phyloP scores from a whole-genome alignment of 129 eudicot genomes.

The Sambucus nigra region DNA sequence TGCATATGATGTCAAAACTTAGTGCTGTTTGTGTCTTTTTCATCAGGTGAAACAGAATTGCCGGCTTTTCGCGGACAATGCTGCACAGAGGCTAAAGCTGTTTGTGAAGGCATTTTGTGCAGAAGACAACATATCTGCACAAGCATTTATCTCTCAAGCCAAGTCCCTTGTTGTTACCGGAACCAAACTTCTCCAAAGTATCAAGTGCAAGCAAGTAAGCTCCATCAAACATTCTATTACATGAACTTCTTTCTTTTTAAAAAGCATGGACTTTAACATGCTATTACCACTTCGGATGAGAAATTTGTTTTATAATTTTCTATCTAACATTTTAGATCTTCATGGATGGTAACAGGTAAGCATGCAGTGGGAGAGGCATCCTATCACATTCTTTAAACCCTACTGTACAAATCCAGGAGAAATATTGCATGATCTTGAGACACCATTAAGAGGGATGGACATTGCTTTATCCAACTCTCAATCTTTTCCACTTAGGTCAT shows the following conservation, averaged over 20 bases:
- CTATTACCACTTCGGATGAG: too few relatives aligned
- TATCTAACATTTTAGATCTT: not conserved
- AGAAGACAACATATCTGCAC: conserved; percentile 44
- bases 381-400: conserved; percentile 37
- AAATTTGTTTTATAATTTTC: not conserved
- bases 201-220: conserved; percentile 69
- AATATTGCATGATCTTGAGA: conserved; percentile 47
- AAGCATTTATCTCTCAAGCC: conserved; percentile 53
- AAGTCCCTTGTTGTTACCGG: conserved; percentile 37
- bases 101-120: conserved; percentile 59
- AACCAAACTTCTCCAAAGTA: conserved; percentile 49
- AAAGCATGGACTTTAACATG: too few relatives aligned
- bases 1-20: too few relatives aligned
- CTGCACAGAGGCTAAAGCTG: conserved; percentile 57
- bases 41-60: conserved; percentile 58
- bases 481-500: conserved; percentile 27
- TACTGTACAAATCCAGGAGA: conserved; percentile 47
- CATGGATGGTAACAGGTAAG: conserved; percentile 41
- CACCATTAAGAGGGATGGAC: conserved; percentile 59
- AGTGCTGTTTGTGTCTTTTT: not conserved
- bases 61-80: conserved; percentile 52
- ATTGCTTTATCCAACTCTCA: conserved; percentile 37
- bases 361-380: conserved; percentile 76
- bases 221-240: not conserved
- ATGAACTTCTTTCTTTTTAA: too few relatives aligned